Evolutionary conservation across 495 filamentous ascomycete species (phyloP).

Genomic region (Cairneyella variabilis): DNA sequence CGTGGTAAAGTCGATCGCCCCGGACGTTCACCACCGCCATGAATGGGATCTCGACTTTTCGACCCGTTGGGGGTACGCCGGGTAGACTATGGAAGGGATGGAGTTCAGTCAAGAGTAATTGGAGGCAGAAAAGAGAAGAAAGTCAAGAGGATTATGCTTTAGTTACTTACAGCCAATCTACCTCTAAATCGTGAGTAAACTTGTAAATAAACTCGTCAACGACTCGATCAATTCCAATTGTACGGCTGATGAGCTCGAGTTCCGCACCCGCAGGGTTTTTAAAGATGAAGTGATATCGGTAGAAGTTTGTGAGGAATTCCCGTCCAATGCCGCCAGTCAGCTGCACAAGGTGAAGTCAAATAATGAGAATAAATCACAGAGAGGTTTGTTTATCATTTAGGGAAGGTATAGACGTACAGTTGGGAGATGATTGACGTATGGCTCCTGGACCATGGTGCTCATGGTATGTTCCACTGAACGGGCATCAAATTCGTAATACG

Average conservation of each 20-base stretch:
- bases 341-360: not conserved
- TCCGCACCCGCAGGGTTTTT: constrained; percentile 61
- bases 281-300: constrained; percentile 70
- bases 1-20: constrained; percentile 70
- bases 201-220: constrained; percentile 52
- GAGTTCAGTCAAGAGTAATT: constrained; percentile 25
- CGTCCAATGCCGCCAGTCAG: constrained; percentile 69
- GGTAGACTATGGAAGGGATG: constrained; percentile 44
- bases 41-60: constrained; percentile 63
- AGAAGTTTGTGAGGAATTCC: constrained; percentile 62
- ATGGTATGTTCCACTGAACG: constrained; percentile 50
- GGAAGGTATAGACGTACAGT: constrained; percentile 24
- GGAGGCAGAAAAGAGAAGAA: too few relatives aligned
- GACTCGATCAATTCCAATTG: constrained; percentile 52
- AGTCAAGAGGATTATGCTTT: too few relatives aligned
- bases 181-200: constrained; percentile 65
- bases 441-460: constrained; percentile 54
- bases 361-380: not conserved
- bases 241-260: constrained; percentile 68
- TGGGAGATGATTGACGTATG: constrained; percentile 56
- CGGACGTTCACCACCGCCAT: constrained; percentile 73
- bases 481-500: constrained; percentile 47
- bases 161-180: constrained; percentile 71
- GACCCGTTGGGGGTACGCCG: constrained; percentile 67
- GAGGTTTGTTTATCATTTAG: not conserved